Conservation (phyloP, 1,284 basidiomycete genomes). For the Apiotrichum sp. region DNA sequence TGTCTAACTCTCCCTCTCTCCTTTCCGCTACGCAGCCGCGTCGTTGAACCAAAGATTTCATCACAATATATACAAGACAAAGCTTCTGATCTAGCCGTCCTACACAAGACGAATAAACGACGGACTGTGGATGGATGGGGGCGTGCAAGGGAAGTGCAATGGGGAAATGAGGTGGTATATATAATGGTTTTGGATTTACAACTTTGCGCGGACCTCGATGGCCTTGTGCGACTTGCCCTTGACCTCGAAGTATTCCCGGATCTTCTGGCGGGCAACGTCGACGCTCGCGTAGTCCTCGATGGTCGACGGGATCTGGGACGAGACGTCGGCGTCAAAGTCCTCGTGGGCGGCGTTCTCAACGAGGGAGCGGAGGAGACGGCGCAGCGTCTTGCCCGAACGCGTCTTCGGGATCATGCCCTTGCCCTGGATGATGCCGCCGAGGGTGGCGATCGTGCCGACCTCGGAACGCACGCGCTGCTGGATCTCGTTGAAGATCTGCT, state of each 20-base stretch:
- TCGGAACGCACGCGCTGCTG: conserved; percentile 91
- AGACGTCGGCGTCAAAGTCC: conserved; percentile 15
- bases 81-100: not conserved
- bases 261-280: conserved; percentile 15
- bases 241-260: conserved; percentile 17
- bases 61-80: not conserved
- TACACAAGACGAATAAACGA: not conserved
- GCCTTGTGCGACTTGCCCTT: conserved; percentile 14
- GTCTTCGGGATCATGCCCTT: conserved; percentile 80
- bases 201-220: conserved; percentile 13
- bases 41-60: not conserved
- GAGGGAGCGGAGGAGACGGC: conserved; percentile 61
- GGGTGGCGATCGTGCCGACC: conserved; percentile 88
- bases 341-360: conserved; percentile 18
- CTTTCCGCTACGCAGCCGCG: too few relatives aligned
- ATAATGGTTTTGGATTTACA: not conserved
- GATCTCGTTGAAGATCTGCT: conserved; percentile 58
- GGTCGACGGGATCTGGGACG: conserved; percentile 10
- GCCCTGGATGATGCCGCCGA: conserved; percentile 76
- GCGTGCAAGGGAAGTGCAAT: not conserved
- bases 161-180: not conserved
- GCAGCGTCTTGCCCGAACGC: conserved; percentile 85
- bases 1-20: too few relatives aligned
- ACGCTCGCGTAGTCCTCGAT: conserved; percentile 16
- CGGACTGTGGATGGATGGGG: not conserved